Evolutionary conservation across 805 yeast genomes (phyloP).

Genomic region (Ogataea saltuana): DNA sequence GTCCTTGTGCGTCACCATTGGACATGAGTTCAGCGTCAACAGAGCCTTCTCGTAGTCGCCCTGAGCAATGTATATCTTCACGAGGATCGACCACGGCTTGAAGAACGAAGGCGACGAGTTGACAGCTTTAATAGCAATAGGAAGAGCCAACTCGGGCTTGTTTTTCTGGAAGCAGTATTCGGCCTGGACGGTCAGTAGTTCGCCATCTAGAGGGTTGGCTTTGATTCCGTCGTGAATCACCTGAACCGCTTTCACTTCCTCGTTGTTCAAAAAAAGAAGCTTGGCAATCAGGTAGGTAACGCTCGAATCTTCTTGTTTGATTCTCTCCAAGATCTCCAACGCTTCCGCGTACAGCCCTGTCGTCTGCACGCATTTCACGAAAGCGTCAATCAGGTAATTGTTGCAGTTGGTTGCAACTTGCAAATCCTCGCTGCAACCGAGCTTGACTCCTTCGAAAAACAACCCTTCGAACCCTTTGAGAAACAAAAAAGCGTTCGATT

Average conservation of each 20-base stretch:
- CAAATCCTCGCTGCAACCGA: slow-evolving; percentile 65
- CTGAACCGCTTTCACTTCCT: slow-evolving; percentile 60
- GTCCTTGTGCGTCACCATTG: slow-evolving; percentile 76
- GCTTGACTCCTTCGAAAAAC: slow-evolving; percentile 62
- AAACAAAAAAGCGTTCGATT: slow-evolving; percentile 52
- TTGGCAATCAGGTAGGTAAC: slow-evolving; percentile 59
- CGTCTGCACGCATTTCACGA: slow-evolving; percentile 59
- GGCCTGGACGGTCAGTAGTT: slow-evolving; percentile 55
- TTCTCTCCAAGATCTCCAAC: slow-evolving; percentile 53
- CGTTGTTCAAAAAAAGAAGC: slow-evolving; percentile 52
- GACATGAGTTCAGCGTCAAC: slow-evolving; percentile 74
- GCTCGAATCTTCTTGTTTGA: slow-evolving; percentile 53
- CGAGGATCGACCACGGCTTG: slow-evolving; percentile 69
- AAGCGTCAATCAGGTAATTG: slow-evolving; percentile 76
- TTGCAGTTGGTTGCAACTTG: slow-evolving; percentile 65
- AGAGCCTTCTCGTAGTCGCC: slow-evolving; percentile 73
- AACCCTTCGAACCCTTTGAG: slow-evolving; percentile 64
- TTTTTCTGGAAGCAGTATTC: slow-evolving; percentile 55
- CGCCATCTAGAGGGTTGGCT: slow-evolving; percentile 54
- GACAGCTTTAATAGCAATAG: slow-evolving; percentile 62
- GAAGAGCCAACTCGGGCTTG: slow-evolving; percentile 56
- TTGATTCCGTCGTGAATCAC: slow-evolving; percentile 51
- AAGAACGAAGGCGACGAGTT: slow-evolving; percentile 75
- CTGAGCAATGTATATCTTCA: slow-evolving; percentile 59
- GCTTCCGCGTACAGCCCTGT: slow-evolving; percentile 68